Evolutionary conservation across 2,329 filamentous ascomycete species (phyloP).

Genomic region (Botrytis fragariae): DNA sequence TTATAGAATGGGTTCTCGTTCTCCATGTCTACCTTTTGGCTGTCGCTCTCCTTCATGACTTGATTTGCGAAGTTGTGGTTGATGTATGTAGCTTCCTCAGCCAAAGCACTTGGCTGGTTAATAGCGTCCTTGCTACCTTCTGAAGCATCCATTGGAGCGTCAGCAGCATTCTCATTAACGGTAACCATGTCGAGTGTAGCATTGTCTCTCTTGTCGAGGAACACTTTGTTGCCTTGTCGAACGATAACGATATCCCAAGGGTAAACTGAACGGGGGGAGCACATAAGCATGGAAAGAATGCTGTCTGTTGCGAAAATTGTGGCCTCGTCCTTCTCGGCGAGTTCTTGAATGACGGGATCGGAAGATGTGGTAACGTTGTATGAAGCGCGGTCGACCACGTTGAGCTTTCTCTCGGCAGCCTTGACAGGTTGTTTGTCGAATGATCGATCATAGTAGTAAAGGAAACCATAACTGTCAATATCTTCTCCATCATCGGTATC

Average conservation of each 20-base stretch:
- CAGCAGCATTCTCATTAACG: constrained; percentile 97
- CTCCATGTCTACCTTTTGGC: constrained; percentile 75
- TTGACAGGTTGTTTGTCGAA: constrained; percentile 94
- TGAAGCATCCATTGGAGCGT: constrained; percentile 86
- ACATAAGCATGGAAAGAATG: constrained; percentile 99
- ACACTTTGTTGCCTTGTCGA: constrained; percentile 93
- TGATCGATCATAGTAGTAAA: constrained; percentile 95
- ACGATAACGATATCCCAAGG: constrained; percentile 97
- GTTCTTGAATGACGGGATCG: constrained; percentile 94
- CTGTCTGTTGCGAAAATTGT: constrained; percentile 96
- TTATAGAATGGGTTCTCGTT: constrained; percentile 98
- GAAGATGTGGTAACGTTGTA: constrained; percentile 98
- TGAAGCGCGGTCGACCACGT: constrained; percentile 85
- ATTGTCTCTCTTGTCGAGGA: constrained; percentile 97
- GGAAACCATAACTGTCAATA: constrained; percentile 90
- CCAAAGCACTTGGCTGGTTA: constrained; percentile 90
- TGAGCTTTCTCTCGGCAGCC: constrained; percentile 81
- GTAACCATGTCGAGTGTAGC: constrained; percentile 95
- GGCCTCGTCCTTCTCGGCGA: constrained; percentile 92
- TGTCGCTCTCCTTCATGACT: constrained; percentile 80
- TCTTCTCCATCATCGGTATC: constrained; percentile 95
- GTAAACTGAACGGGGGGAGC: constrained; percentile 92
- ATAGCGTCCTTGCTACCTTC: constrained; percentile 92
- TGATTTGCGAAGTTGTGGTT: constrained; percentile 99
- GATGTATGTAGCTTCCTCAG: constrained; percentile 98